Conservation (phyloP, 2,329 filamentous ascomycete genomes). For the Botrytis fragariae region DNA sequence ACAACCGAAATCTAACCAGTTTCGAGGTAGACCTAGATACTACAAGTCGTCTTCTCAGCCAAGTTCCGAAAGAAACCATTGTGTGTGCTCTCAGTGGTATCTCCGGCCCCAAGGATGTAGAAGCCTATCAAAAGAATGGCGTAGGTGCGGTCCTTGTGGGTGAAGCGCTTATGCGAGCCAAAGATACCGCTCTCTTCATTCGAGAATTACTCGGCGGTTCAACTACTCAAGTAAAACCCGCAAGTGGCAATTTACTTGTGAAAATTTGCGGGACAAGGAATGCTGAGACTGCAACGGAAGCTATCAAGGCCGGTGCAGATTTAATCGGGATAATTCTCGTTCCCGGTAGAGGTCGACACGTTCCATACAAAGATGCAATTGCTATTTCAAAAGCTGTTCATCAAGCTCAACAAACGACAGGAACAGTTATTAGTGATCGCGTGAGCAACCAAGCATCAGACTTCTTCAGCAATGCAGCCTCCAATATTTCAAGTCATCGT, state of each 20-base stretch:
- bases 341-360: constrained; percentile 73
- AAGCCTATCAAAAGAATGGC: constrained; percentile 82
- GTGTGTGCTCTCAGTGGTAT: constrained; percentile 95
- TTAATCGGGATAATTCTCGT: constrained; percentile 92
- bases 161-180: constrained; percentile 91
- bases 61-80: constrained; percentile 81
- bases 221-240: constrained; percentile 38
- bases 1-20: constrained; percentile 93
- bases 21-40: constrained; percentile 96
- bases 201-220: constrained; percentile 70
- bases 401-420: constrained; percentile 36
- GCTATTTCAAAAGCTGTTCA: constrained; percentile 80
- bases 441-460: constrained; percentile 49
- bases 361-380: constrained; percentile 73
- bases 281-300: constrained; percentile 73
- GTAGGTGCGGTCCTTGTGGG: constrained; percentile 93
- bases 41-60: constrained; percentile 80
- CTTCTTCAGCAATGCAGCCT: constrained; percentile 64
- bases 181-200: constrained; percentile 80
- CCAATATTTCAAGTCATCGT: constrained; percentile 52
- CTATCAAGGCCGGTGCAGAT: constrained; percentile 84
- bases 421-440: constrained; percentile 32
- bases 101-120: constrained; percentile 81
- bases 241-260: constrained; percentile 61
- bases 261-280: constrained; percentile 95